Conservation (phyloP, 768 basidiomycete genomes). For the Tubosaeta brunneosetosa region DNA sequence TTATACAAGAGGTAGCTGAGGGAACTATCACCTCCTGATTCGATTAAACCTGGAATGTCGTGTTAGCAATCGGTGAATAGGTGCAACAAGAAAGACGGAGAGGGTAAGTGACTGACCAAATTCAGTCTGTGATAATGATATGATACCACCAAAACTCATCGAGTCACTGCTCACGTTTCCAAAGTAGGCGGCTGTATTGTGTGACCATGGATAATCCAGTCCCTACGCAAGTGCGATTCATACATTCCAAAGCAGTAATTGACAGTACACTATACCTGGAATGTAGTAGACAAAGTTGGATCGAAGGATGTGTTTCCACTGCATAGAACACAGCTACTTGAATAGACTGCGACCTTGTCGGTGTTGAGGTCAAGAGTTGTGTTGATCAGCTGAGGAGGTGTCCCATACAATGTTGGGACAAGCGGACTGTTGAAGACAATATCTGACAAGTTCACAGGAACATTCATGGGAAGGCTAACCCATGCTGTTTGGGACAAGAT, state of each 20-base stretch:
- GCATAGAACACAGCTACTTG: conserved; percentile 19
- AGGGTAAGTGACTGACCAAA: conserved; percentile 8
- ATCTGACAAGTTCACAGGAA: conserved; percentile 10
- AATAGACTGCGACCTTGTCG: conserved; percentile 18
- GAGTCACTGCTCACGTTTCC: conserved; percentile 13
- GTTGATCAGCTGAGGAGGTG: conserved; percentile 14
- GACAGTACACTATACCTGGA: conserved; percentile 6
- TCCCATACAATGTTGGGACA: conserved; percentile 15
- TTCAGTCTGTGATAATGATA: conserved; percentile 11
- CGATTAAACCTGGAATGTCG: conserved; percentile 9
- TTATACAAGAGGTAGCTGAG: conserved; percentile 21
- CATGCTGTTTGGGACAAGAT: conserved; percentile 8
- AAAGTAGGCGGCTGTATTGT: conserved; percentile 4
- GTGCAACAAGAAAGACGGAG: neutral
- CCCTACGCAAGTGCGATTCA: neutral
- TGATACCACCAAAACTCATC: conserved; percentile 14
- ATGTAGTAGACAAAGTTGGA: conserved; percentile 10
- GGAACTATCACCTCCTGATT: conserved; percentile 10
- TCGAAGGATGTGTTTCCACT: conserved; percentile 16
- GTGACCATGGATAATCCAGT: conserved; percentile 12
- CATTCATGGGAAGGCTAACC: conserved; percentile 15
- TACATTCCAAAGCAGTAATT: neutral
- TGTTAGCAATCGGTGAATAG: neutral
- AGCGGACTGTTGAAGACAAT: conserved; percentile 13
- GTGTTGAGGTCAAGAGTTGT: conserved; percentile 16